Percentiles rank a stretch among this genome's conserved stretches.
These are phyloP conservation scores for Phytopythium vexans DNA, from an alignment of 352 stramenopile genomes.

Conservation along the genomic window DNA sequence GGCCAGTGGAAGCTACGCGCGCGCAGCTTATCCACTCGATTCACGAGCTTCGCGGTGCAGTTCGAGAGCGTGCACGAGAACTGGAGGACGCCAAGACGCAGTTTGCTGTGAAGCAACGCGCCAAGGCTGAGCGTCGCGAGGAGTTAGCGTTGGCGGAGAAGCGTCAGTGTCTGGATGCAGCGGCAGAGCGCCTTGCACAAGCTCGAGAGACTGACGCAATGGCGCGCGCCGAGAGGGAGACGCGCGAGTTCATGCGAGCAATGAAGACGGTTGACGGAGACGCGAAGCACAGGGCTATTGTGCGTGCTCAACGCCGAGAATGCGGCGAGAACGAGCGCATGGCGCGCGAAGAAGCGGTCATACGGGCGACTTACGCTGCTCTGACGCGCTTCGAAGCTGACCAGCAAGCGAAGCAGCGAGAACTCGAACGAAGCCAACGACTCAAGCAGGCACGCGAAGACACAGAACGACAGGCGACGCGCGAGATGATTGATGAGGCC, in stretches of 20 bases:
- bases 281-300: constrained; percentile 18
- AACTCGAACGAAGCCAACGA: constrained; percentile 7
- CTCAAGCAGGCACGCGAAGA: constrained; percentile 18
- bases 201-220: constrained; percentile 35
- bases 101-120: constrained; percentile 11
- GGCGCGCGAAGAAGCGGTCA: constrained; percentile 52
- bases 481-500: too few relatives aligned
- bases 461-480: too few relatives aligned
- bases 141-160: constrained; percentile 17
- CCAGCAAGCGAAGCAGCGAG: constrained; percentile 14
- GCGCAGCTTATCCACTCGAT: constrained; percentile 52
- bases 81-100: constrained; percentile 26
- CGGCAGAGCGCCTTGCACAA: constrained; percentile 29
- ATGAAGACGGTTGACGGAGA: constrained; percentile 32
- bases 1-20: constrained; percentile 34
- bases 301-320: constrained; percentile 29
- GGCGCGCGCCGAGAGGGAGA: constrained; percentile 43
- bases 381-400: background rate
- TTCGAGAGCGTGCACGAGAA: constrained; percentile 21
- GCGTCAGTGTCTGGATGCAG: constrained; percentile 15
- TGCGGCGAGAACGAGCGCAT: constrained; percentile 47
- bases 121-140: constrained; percentile 11
- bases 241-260: constrained; percentile 38
- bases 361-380: constrained; percentile 42
- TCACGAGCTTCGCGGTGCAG: constrained; percentile 27